Conservation (phyloP, 169 alveolate genomes). For the Plasmodium yoelii region DNA sequence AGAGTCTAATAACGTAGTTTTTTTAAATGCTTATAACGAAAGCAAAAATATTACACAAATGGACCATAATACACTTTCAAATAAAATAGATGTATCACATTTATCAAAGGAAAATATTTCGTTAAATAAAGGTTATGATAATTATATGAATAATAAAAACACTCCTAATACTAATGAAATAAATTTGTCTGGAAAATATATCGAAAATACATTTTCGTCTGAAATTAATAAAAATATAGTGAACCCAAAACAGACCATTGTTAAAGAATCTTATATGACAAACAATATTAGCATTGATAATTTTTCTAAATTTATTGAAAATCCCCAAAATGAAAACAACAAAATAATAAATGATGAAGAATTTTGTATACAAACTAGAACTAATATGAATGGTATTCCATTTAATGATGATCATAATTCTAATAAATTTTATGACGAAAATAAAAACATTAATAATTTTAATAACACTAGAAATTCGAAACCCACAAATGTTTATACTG, state of each 20-base stretch:
- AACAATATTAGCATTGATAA: too few relatives aligned
- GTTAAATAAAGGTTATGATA: neutral
- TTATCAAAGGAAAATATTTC: constrained; percentile 11
- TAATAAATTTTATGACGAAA: neutral
- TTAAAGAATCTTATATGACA: too few relatives aligned
- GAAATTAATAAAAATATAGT: too few relatives aligned
- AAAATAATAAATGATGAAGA: neutral
- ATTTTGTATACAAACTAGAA: neutral
- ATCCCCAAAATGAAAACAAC: neutral
- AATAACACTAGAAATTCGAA: neutral
- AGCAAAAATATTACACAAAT: neutral
- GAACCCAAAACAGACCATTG: too few relatives aligned
- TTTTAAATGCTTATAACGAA: constrained; percentile 3
- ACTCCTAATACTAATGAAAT: neutral
- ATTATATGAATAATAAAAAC: neutral
- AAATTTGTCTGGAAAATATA: neutral
- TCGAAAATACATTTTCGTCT: too few relatives aligned
- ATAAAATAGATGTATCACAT: neutral
- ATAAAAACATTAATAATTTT: neutral
- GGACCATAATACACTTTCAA: neutral
- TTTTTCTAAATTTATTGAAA: neutral
- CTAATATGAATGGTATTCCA: neutral
- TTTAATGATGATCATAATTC: neutral
- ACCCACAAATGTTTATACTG: neutral
- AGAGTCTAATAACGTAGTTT: neutral